These are phyloP conservation scores for Penicillium sp. DNA, from an alignment of 2,329 filamentous ascomycete genomes.

Conservation along the genomic window DNA sequence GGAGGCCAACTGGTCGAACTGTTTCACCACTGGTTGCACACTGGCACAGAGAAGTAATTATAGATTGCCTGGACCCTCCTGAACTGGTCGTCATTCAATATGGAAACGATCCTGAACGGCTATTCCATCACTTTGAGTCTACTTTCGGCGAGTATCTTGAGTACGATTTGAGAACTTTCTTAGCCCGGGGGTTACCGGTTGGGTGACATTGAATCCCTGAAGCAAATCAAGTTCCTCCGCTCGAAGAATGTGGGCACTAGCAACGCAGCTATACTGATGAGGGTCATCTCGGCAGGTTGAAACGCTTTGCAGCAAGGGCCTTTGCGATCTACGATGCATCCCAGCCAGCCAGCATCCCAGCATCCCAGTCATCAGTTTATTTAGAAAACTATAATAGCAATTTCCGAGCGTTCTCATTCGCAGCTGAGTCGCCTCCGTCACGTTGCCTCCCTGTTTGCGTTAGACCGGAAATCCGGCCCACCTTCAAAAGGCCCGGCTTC, in stretches of 20 bases:
- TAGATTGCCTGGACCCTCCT: background rate
- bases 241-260: background rate
- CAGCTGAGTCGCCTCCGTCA: slow-evolving; percentile 29
- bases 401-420: slow-evolving; percentile 17
- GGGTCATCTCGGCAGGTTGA: background rate
- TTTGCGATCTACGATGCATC: background rate
- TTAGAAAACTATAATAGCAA: background rate
- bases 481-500: slow-evolving; percentile 40
- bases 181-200: background rate
- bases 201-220: background rate
- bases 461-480: slow-evolving; percentile 34
- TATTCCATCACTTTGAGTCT: background rate
- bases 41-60: background rate
- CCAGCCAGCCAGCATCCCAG: background rate
- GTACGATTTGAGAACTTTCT: background rate
- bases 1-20: background rate
- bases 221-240: background rate
- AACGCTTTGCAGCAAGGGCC: slow-evolving; percentile 8
- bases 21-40: background rate
- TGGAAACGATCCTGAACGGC: background rate
- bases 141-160: background rate
- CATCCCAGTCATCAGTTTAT: background rate
- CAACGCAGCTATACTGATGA: background rate
- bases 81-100: background rate
- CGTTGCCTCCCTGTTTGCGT: slow-evolving; percentile 38